Percentiles rank a stretch among this genome's conserved stretches.
Evolutionary conservation across 805 yeast species (phyloP).

Genomic region (Metschnikowia drakensbergensis): DNA sequence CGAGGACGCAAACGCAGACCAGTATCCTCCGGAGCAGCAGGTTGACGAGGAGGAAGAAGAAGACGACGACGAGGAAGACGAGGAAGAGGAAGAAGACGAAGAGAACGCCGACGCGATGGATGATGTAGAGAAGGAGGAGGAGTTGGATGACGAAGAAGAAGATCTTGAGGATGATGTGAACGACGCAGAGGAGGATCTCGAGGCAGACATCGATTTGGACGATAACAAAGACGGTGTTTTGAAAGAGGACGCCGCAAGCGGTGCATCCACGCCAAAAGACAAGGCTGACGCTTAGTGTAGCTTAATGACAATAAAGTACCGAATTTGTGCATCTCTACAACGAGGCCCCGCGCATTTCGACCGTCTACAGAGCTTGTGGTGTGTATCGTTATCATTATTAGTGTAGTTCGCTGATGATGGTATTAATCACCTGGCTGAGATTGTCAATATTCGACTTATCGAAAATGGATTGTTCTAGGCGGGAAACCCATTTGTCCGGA

Average conservation of each 20-base stretch:
- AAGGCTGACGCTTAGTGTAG: constrained; percentile 5
- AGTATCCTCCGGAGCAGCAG: constrained; percentile 71
- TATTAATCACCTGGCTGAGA: constrained; percentile 31
- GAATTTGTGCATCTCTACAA: neutral
- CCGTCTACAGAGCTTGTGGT: neutral
- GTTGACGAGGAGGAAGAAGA: constrained; percentile 46
- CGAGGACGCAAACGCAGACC: constrained; percentile 56
- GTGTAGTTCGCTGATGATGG: constrained; percentile 7
- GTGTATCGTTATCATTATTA: neutral
- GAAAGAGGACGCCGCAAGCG: constrained; percentile 14
- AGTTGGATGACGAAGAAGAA: constrained; percentile 16
- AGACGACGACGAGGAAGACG: constrained; percentile 25
- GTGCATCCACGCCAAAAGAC: constrained; percentile 19
- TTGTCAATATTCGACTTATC: constrained; percentile 27
- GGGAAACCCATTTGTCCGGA: constrained; percentile 56
- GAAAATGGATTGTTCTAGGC: constrained; percentile 20
- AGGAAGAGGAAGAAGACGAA: constrained; percentile 18
- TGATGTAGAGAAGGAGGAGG: constrained; percentile 11
- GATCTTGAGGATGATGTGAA: constrained; percentile 9
- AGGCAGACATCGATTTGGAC: constrained; percentile 11
- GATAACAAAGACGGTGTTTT: constrained; percentile 1
- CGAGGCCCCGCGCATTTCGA: no score
- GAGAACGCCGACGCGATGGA: constrained; percentile 17
- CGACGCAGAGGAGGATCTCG: constrained; percentile 12
- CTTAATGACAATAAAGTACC: neutral